Evolutionary conservation across 2,329 filamentous ascomycete species (phyloP), one percentile per base, ranked within the genome.

Genomic region (Talaromyces piceae): DNA sequence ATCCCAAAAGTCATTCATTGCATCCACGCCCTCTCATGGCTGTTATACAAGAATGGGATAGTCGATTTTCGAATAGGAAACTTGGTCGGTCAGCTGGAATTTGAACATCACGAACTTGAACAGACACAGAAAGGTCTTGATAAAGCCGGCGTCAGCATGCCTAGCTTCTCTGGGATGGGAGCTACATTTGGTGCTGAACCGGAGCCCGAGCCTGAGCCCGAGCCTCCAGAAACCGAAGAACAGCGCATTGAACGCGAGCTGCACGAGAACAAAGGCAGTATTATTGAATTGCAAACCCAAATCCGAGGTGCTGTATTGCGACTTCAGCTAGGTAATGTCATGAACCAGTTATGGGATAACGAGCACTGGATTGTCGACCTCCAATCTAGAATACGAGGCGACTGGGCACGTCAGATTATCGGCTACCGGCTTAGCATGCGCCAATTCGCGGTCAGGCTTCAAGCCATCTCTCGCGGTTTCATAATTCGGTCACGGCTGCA

Each of bases 1-100:
- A 94, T 97, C 1, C 93, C 93, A 3, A 98, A 97, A 69, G 94
- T 97, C 65, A 98, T 98, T 56, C 95, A 98, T 73, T 98, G 93
- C 66, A 93, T 98, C 48, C 93, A 98, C 63, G 93, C 93, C 0
- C 76, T 98, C 16, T 97, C 91, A 66, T 98, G 91, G 90, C 78
- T 98, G n/a, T 77, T 98, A 9, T 96, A 88, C 69, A 86, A 93
- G 45, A 93, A 96, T 67, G 91, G 93, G 1, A 89, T 97, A 56
- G 87, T 97, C 33, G 86, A 91, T 63, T 97, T 98, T 68, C 84
- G 91, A 7, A 98, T 98, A 63, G 93, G 91, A 13, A 98, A 98
- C 62, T 77, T 98, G 41, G 89, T 98, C 51, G 93, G 93, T 28
- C 91, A 98, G 65, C 80, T 98, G 4, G 88, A 97, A 66, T 98